These are phyloP conservation scores for Pyrus betulifolia DNA, from an alignment of 306 rosid species.

Conservation along the genomic window DNA sequence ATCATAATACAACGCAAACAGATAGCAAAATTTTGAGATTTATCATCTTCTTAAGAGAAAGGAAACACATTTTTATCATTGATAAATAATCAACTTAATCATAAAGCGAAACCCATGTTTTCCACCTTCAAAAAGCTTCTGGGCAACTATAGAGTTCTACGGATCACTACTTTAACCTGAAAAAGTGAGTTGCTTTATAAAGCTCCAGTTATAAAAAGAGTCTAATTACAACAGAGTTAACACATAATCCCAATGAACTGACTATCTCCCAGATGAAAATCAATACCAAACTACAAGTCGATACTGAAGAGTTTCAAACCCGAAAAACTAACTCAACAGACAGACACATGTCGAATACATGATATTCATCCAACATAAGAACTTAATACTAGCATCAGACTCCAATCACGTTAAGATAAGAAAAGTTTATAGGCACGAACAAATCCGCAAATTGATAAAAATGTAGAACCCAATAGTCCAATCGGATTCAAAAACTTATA, in stretches of 20 bases:
- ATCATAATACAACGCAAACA: conserved; percentile 14
- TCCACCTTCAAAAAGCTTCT: background rate
- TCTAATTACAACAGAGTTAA: background rate
- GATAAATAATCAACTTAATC: background rate
- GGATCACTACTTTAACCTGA: background rate
- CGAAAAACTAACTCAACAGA: background rate
- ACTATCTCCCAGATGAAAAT: background rate
- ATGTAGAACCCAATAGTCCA: background rate
- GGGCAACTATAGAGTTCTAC: background rate
- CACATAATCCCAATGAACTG: background rate
- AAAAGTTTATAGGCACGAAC: background rate
- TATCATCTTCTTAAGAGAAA: background rate
- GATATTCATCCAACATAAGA: background rate
- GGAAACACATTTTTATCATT: background rate
- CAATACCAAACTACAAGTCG: background rate
- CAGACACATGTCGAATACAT: background rate
- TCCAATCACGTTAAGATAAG: background rate
- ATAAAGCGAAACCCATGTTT: background rate
- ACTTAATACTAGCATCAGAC: background rate
- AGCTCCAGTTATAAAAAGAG: background rate
- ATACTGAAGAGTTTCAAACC: background rate
- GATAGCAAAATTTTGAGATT: background rate
- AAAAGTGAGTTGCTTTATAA: background rate
- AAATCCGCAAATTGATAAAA: background rate
- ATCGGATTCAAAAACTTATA: conserved; percentile 1